Conservation (phyloP, 192 early-diverging fungal genomes). For the Coemansia sp. region DNA sequence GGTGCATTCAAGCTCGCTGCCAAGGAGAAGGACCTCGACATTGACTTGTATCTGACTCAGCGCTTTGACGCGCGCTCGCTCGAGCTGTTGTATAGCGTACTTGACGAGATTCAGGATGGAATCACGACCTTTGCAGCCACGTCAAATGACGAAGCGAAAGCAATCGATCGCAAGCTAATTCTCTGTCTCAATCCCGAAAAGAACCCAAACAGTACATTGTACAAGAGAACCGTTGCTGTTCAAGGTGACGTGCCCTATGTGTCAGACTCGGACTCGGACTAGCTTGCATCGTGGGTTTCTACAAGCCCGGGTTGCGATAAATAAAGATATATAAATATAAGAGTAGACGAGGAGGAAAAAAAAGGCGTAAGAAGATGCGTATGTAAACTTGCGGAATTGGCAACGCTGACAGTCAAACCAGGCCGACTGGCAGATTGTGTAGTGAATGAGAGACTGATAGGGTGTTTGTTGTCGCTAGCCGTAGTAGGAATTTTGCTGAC, state of each 20-base stretch:
- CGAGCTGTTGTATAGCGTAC: conserved; percentile 52
- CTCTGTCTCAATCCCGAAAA: conserved; percentile 75
- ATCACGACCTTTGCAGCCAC: conserved; percentile 49
- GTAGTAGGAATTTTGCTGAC: conserved; percentile 48
- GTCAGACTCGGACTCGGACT: conserved; percentile 49
- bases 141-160: conserved; percentile 57
- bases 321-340: conserved; percentile 6
- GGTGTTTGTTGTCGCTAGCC: conserved; percentile 24
- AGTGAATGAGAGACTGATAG: background rate
- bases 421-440: background rate
- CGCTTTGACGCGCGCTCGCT: conserved; percentile 50
- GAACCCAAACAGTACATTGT: conserved; percentile 68
- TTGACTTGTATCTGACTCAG: conserved; percentile 57
- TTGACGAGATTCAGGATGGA: conserved; percentile 58
- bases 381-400: conserved; percentile 1
- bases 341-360: background rate
- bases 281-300: background rate
- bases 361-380: background rate
- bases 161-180: conserved; percentile 66
- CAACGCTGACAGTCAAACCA: background rate
- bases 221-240: conserved; percentile 43
- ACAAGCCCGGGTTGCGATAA: background rate
- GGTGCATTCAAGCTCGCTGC: conserved; percentile 67
- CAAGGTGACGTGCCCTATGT: conserved; percentile 43
- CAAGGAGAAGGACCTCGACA: conserved; percentile 58